Conservation (phyloP, 2,329 filamentous ascomycete genomes). For the Calonectria ilicicola region DNA sequence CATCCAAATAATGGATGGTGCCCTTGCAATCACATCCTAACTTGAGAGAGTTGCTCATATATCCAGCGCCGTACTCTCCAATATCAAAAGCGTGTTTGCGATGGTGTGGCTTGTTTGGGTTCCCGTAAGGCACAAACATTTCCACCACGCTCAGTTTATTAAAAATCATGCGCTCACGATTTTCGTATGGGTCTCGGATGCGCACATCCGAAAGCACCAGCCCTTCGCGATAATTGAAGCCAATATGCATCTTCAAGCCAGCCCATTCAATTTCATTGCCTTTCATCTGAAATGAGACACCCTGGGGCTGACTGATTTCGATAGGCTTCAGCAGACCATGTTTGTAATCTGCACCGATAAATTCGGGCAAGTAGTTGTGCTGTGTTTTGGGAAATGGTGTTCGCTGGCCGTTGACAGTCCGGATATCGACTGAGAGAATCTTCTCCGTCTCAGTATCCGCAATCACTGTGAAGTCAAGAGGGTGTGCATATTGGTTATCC, state of each 20-base stretch:
- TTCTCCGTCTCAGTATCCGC: constrained; percentile 1
- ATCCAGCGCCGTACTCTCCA: constrained; percentile 76
- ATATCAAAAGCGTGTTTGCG: constrained; percentile 80
- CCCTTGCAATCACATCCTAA: constrained; percentile 79
- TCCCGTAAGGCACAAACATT: constrained; percentile 77
- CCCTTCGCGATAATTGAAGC: constrained; percentile 78
- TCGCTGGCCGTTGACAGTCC: not conserved
- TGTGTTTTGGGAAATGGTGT: not conserved
- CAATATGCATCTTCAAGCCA: constrained; percentile 78
- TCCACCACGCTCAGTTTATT: constrained; percentile 77
- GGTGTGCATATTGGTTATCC: not conserved
- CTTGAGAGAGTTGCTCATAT: constrained; percentile 75
- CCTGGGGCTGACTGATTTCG: constrained; percentile 77
- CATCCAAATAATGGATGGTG: constrained; percentile 73
- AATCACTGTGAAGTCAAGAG: not conserved
- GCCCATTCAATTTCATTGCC: constrained; percentile 67
- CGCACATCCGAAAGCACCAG: constrained; percentile 76
- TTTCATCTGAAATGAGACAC: constrained; percentile 72
- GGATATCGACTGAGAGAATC: not conserved
- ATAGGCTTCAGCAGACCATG: constrained; percentile 69
- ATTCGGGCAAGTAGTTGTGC: not conserved
- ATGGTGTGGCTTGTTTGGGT: constrained; percentile 73
- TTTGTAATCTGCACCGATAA: not conserved
- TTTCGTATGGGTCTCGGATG: constrained; percentile 61
- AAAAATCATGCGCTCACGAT: constrained; percentile 71